Evolutionary conservation across 441 rosid species (phyloP).

Genomic region (Pelargonium hybrid): DNA sequence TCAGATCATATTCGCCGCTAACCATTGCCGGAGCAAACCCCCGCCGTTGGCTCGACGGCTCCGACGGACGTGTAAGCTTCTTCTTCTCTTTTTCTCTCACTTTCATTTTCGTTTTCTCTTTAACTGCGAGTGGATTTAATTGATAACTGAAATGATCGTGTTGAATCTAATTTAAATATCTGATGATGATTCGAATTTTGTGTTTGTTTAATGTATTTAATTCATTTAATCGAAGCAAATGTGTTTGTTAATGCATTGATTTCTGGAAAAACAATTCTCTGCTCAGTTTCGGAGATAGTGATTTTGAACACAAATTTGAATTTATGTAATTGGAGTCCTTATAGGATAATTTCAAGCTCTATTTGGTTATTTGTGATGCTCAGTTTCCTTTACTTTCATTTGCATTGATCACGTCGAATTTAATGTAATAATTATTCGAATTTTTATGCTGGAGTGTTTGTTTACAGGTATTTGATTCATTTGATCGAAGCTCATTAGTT

Average conservation of each 20-base stretch:
- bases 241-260: background rate
- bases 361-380: no score
- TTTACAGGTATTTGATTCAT: no score
- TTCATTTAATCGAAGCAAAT: background rate
- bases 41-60: background rate
- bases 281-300: background rate
- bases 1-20: background rate
- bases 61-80: background rate
- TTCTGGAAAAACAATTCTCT: background rate
- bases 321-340: background rate
- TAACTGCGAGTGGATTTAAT: background rate
- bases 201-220: background rate
- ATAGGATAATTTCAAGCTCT: background rate
- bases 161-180: background rate
- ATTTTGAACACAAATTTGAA: background rate
- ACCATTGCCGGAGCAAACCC: background rate
- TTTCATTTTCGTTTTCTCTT: background rate
- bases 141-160: background rate
- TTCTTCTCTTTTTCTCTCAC: no score
- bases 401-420: no score
- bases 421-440: no score
- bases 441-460: no score
- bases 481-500: no score
- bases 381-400: no score
- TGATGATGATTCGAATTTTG: background rate